Evolutionary conservation across 306 rosid species (phyloP), one percentile per base, ranked within the genome.

Genomic region (Dalbergia cochinchinensis): DNA sequence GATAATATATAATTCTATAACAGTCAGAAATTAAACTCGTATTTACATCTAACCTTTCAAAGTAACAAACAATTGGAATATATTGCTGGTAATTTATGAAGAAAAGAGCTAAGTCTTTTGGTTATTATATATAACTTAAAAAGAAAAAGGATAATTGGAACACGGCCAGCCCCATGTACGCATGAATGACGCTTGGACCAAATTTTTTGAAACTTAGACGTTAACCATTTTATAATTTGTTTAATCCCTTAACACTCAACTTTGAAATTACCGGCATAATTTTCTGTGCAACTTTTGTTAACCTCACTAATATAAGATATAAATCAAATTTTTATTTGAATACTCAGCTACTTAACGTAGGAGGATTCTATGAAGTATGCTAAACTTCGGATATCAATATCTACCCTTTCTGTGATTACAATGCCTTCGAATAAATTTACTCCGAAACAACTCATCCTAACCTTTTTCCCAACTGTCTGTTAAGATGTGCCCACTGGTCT

Each of bases 321-420:
- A 63, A 6, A 55, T 65, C 9, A 64, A 54, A 5, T 62, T 75
- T 63, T 62, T 62, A 65, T 41, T 67, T 41, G 44, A 58, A 47
- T 57, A 20, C 39, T 75, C 76, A 58, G 62, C 41, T 73, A 12
- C 47, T 78, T 69, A 26, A 26, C 31, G 31, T 26, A 26, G 31
- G 31, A 26, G 31, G 31, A 26, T 20, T 20, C 22, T 20, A 20
- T 26, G 20, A 81, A 48, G 76, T 20, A 18, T 73, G 63, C 53
- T 18, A 13, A 64, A 78, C 59, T 47, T 55, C 53, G 19, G 26
- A 84, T 69, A 69, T 88, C 85, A 83, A 78, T 83, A 69, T 87
- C 88, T 82, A 33, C 77, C 74, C 68, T 76, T 37, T 85, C 85
- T 85, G 78, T 80, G 57, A 62, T 73, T 72, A 80, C 82, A 72